These are phyloP conservation scores for Globisporangium recalcitrans DNA, from an alignment of 352 stramenopile species.

Conservation along the genomic window DNA sequence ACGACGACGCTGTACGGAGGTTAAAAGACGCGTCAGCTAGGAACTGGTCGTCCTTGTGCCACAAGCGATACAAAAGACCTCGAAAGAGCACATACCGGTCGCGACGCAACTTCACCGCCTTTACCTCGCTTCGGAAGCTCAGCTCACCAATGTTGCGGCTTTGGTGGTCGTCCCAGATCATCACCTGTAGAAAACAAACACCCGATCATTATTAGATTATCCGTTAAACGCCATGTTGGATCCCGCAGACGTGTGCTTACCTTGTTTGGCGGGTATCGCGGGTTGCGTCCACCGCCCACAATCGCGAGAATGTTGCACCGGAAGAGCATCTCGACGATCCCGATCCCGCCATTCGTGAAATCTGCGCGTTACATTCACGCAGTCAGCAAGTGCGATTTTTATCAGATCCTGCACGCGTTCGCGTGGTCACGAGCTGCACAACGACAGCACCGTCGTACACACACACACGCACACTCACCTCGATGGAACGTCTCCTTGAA, in stretches of 20 bases:
- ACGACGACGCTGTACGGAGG: slow-evolving; percentile 88
- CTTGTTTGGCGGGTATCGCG: slow-evolving; percentile 95
- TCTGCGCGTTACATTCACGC: slow-evolving; percentile 31
- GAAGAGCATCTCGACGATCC: slow-evolving; percentile 99
- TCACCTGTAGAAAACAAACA: slow-evolving; percentile 67
- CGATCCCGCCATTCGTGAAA: slow-evolving; percentile 94
- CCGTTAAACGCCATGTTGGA: neutral
- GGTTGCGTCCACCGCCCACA: slow-evolving; percentile 88
- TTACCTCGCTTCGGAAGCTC: slow-evolving; percentile 96
- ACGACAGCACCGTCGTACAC: neutral
- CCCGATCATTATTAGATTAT: neutral
- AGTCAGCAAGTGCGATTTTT: neutral
- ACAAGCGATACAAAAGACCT: neutral
- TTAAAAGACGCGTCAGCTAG: neutral
- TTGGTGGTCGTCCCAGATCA: slow-evolving; percentile 99
- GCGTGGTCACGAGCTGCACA: neutral
- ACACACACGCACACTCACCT: slow-evolving; percentile 30
- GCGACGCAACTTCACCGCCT: slow-evolving; percentile 93
- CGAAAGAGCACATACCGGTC: slow-evolving; percentile 61
- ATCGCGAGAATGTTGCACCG: slow-evolving; percentile 97
- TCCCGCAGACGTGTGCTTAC: slow-evolving; percentile 20
- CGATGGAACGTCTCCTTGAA: slow-evolving; percentile 96
- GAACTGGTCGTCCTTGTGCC: neutral
- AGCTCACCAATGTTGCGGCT: slow-evolving; percentile 97
- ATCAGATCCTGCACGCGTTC: neutral